Conservation (phyloP, 2,329 filamentous ascomycete species). For the Colletotrichum tamarilloi region DNA sequence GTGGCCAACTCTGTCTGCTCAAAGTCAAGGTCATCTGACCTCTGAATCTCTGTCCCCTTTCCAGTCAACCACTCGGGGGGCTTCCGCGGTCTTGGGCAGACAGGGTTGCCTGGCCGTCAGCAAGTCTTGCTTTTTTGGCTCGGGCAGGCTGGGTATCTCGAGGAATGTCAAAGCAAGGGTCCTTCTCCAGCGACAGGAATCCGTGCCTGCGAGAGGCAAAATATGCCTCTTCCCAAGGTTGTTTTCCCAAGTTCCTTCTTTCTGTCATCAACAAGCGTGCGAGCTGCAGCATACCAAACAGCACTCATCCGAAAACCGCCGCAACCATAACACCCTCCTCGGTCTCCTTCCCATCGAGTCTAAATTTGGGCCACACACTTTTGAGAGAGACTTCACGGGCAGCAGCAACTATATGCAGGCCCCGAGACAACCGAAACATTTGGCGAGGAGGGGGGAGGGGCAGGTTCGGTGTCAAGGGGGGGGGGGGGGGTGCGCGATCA, state of each 20-base stretch:
- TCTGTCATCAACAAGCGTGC: slow-evolving; percentile 31
- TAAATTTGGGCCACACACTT: slow-evolving; percentile 15
- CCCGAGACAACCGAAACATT: slow-evolving; percentile 30
- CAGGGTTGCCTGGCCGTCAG: background rate
- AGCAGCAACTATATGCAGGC: slow-evolving; percentile 5
- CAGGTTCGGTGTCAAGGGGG: background rate
- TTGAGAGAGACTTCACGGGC: background rate
- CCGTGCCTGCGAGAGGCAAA: background rate
- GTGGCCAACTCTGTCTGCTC: background rate
- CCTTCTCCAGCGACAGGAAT: background rate
- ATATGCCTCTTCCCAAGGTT: background rate
- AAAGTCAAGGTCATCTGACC: background rate
- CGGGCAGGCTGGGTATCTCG: background rate
- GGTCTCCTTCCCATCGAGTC: slow-evolving; percentile 3
- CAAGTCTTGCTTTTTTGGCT: background rate
- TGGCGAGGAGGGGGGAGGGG: background rate
- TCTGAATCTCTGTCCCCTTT: background rate
- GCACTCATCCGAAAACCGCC: slow-evolving; percentile 23
- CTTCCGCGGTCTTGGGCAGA: background rate
- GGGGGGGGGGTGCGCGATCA: background rate
- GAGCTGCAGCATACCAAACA: slow-evolving; percentile 35
- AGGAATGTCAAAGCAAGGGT: slow-evolving; percentile 19
- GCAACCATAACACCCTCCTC: background rate
- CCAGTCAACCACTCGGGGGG: slow-evolving; percentile 7
- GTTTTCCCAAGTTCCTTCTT: background rate